A percentile compares a stretch with the other conserved stretches of the same genome.
Conservation (phyloP, 768 basidiomycete genomes). For the Cystofilobasidium macerans region DNA sequence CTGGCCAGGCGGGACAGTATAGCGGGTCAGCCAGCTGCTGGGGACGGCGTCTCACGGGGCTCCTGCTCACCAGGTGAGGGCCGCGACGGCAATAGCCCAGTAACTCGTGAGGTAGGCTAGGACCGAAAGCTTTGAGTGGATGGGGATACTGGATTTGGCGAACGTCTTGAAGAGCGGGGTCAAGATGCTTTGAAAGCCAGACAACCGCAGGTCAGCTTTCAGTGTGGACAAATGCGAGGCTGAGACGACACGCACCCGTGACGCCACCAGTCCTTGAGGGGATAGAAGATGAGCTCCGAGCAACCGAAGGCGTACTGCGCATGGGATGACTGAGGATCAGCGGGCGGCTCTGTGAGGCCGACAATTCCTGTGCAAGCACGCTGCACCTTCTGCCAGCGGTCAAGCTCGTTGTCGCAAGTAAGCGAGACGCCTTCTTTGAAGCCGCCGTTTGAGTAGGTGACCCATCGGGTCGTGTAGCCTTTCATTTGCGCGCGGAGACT, state of each 20-base stretch:
- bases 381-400: conserved; percentile 67
- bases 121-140: conserved; percentile 47
- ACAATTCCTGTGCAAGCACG: no score
- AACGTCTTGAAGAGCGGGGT: conserved; percentile 42
- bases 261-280: neutral
- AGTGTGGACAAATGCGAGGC: neutral
- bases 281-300: conserved; percentile 63
- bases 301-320: conserved; percentile 41
- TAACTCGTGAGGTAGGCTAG: conserved; percentile 4
- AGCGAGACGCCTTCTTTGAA: conserved; percentile 88
- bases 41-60: no score
- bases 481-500: conserved; percentile 47
- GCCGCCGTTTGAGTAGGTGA: conserved; percentile 68
- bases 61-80: neutral
- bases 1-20: no score
- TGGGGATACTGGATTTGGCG: conserved; percentile 40
- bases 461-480: conserved; percentile 43
- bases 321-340: no score
- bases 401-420: conserved; percentile 79
- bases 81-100: neutral
- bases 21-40: no score
- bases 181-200: conserved; percentile 71
- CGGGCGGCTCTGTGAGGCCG: no score
- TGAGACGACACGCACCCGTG: conserved; percentile 5
- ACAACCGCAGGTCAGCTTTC: conserved; percentile 27